Evolutionary conservation across 805 yeast genomes (phyloP).

Genomic region (Lipomyces sp.): DNA sequence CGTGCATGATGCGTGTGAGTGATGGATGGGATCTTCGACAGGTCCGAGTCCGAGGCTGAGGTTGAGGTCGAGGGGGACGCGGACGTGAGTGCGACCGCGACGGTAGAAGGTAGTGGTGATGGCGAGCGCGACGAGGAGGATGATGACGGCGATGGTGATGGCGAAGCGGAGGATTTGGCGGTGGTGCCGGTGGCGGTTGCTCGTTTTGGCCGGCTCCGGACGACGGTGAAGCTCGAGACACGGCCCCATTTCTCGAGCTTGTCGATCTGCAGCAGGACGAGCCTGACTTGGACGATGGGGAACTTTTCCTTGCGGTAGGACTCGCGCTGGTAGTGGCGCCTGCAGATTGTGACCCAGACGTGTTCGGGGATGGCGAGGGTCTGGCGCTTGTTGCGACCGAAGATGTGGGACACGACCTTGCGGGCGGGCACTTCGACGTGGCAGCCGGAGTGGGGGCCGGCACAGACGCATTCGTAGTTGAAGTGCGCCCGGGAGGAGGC

Average conservation of each 20-base stretch:
- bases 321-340: constrained; percentile 25
- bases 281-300: constrained; percentile 21
- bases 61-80: not conserved
- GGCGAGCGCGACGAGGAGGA: not conserved
- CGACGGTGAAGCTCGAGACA: constrained; percentile 15
- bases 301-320: constrained; percentile 20
- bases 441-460: constrained; percentile 7
- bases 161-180: not conserved
- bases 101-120: too few relatives aligned
- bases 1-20: not conserved
- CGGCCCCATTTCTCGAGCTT: constrained; percentile 24
- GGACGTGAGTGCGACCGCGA: not conserved
- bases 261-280: constrained; percentile 23
- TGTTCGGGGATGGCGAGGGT: constrained; percentile 25
- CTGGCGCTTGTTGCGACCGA: constrained; percentile 30
- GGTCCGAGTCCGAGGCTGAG: not conserved
- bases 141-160: not conserved
- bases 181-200: not conserved
- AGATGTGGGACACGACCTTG: constrained; percentile 29
- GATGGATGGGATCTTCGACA: not conserved
- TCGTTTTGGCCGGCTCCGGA: constrained; percentile 1
- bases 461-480: constrained; percentile 5
- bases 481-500: not conserved
- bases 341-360: constrained; percentile 24
- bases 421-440: constrained; percentile 18